Evolutionary conservation across 805 yeast species (phyloP).

Genomic region (Clavispora santaluciae): DNA sequence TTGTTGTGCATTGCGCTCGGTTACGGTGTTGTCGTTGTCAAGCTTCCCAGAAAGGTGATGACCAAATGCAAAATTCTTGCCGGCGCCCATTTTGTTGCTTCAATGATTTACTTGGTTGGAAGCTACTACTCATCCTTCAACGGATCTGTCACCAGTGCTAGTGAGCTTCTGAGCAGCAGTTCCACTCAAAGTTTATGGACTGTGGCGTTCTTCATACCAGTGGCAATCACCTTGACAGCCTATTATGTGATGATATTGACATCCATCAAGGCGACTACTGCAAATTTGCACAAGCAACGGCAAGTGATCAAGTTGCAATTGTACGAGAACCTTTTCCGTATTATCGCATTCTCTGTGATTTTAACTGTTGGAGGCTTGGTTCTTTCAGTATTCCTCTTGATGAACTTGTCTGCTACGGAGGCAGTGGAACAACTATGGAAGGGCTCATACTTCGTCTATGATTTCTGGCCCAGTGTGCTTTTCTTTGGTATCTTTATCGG

Average conservation of each 20-base stretch:
- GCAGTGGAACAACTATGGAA: constrained; percentile 89
- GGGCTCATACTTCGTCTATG: constrained; percentile 78
- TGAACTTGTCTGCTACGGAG: constrained; percentile 71
- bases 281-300: constrained; percentile 71
- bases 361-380: constrained; percentile 67
- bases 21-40: constrained; percentile 89
- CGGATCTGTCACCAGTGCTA: constrained; percentile 20
- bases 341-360: constrained; percentile 68
- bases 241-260: constrained; percentile 74
- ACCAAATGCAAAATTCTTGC: constrained; percentile 46
- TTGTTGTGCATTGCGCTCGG: constrained; percentile 84
- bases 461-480: constrained; percentile 92
- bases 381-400: constrained; percentile 61
- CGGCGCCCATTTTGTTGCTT: constrained; percentile 32
- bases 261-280: constrained; percentile 71
- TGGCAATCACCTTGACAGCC: constrained; percentile 59
- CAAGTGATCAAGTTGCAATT: constrained; percentile 87
- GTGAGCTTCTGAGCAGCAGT: constrained; percentile 54
- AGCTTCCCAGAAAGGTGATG: constrained; percentile 73
- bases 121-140: constrained; percentile 28
- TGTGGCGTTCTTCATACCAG: constrained; percentile 64
- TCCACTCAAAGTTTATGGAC: constrained; percentile 47
- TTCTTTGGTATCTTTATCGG: constrained; percentile 80
- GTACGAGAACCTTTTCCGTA: constrained; percentile 73
- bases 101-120: constrained; percentile 30